phyloP scores from a whole-genome alignment of 768 basidiomycete species.

The Crucibulum laeve region DNA sequence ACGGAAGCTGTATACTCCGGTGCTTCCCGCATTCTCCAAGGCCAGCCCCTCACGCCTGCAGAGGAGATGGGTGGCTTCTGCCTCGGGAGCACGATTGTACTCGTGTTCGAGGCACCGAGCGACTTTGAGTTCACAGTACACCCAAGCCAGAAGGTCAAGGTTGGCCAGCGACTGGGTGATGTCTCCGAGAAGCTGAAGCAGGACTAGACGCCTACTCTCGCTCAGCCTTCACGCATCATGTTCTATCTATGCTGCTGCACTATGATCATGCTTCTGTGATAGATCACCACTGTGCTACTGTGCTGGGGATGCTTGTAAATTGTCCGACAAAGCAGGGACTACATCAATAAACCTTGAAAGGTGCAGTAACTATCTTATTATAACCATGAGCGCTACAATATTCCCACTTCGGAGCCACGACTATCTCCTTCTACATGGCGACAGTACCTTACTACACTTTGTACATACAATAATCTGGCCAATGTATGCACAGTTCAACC shows the following conservation, averaged over 20 bases:
- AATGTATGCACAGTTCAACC: slow-evolving; percentile 10
- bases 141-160: slow-evolving; percentile 80
- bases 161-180: slow-evolving; percentile 80
- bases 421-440: too few species aligned
- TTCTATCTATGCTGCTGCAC: not conserved
- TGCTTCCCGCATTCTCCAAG: slow-evolving; percentile 78
- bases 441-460: too few species aligned
- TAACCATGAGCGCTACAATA: too few species aligned
- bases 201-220: slow-evolving; percentile 10
- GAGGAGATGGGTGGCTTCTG: slow-evolving; percentile 99
- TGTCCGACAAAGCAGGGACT: too few species aligned
- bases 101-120: slow-evolving; percentile 92
- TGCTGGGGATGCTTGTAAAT: too few species aligned
- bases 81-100: slow-evolving; percentile 91
- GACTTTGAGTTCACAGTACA: slow-evolving; percentile 75
- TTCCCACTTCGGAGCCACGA: too few species aligned
- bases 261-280: too few species aligned
- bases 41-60: slow-evolving; percentile 82
- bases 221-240: not conserved
- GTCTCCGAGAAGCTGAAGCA: slow-evolving; percentile 24
- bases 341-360: too few species aligned
- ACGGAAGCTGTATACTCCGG: slow-evolving; percentile 87
- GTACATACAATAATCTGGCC: too few species aligned
- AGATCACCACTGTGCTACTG: too few species aligned
- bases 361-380: too few species aligned